Conservation (phyloP, 257 asterid species). For the Capsicum rhomboideum region DNA sequence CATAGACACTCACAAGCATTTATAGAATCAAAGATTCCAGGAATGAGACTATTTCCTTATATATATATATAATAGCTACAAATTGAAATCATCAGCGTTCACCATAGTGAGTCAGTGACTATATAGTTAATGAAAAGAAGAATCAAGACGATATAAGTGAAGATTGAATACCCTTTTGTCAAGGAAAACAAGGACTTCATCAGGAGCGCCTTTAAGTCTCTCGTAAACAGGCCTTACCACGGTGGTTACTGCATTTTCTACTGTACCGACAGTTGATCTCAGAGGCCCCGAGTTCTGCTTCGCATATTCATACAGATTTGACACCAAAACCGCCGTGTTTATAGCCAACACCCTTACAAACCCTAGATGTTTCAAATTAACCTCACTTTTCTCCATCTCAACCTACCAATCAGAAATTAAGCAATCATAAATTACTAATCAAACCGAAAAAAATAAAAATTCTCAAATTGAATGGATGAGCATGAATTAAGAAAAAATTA, state of each 20-base stretch:
- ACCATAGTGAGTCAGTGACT: too few species aligned
- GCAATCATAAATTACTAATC: not conserved
- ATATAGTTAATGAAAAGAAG: not conserved
- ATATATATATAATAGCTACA: too few species aligned
- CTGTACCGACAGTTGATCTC: conserved; percentile 44
- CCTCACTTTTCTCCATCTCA: conserved; percentile 33
- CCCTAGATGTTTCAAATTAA: conserved; percentile 50
- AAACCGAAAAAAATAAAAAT: not conserved
- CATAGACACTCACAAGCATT: not conserved
- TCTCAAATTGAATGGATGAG: not conserved
- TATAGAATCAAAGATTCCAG: not conserved
- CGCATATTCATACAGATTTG: conserved; percentile 49
- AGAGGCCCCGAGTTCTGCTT: conserved; percentile 63
- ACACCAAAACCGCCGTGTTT: conserved; percentile 38
- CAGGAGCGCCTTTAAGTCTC: conserved; percentile 43
- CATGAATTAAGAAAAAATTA: not conserved
- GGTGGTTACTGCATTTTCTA: conserved; percentile 53
- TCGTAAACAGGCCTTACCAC: conserved; percentile 51
- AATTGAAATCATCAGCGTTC: too few species aligned
- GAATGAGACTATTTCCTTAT: not conserved
- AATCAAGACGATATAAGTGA: not conserved
- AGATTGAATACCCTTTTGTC: conserved; percentile 46
- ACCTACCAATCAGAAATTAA: conserved; percentile 22
- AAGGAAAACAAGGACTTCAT: conserved; percentile 43
- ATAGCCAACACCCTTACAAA: conserved; percentile 41